phyloP scores from a whole-genome alignment of 2,329 filamentous ascomycete species.

The Atkinsonella hypoxylon region DNA sequence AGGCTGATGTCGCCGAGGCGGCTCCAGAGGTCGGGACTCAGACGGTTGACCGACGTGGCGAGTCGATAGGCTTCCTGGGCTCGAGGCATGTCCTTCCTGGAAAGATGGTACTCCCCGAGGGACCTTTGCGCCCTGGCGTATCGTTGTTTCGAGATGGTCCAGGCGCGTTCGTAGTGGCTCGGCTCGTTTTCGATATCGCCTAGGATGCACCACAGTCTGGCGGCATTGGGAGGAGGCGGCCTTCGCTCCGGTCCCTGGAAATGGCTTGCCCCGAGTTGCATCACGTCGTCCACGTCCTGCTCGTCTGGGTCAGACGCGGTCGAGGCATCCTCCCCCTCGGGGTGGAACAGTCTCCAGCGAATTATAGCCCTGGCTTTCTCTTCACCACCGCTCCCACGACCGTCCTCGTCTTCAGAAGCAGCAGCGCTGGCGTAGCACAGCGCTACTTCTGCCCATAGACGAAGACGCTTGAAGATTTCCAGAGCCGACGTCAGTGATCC shows the following conservation, averaged over 20 bases:
- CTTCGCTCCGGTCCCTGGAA: constrained; percentile 51
- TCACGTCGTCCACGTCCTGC: constrained; percentile 41
- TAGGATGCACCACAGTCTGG: constrained; percentile 83
- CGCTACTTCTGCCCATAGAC: constrained; percentile 91
- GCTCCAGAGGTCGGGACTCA: constrained; percentile 80
- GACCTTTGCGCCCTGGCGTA: constrained; percentile 84
- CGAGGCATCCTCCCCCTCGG: constrained; percentile 28
- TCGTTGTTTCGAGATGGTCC: constrained; percentile 69
- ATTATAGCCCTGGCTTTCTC: constrained; percentile 70
- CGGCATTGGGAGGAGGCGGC: constrained; percentile 68
- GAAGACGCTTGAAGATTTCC: constrained; percentile 87
- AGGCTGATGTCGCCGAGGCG: constrained; percentile 81
- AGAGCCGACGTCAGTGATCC: constrained; percentile 82
- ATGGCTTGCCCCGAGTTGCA: constrained; percentile 39
- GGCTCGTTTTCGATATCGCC: constrained; percentile 75
- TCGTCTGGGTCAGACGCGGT: constrained; percentile 32
- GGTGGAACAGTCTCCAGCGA: constrained; percentile 66
- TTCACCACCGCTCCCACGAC: constrained; percentile 48
- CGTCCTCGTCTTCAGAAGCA: constrained; percentile 45
- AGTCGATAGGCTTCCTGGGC: constrained; percentile 69
- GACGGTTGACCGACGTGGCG: constrained; percentile 65
- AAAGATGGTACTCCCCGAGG: constrained; percentile 66
- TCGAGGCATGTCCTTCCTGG: constrained; percentile 50
- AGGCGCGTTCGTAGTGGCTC: constrained; percentile 69
- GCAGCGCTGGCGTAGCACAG: constrained; percentile 64